Base-by-base conservation (phyloP, 352 stramenopile genomes). In the Globisporangium cederbergense region DNA sequence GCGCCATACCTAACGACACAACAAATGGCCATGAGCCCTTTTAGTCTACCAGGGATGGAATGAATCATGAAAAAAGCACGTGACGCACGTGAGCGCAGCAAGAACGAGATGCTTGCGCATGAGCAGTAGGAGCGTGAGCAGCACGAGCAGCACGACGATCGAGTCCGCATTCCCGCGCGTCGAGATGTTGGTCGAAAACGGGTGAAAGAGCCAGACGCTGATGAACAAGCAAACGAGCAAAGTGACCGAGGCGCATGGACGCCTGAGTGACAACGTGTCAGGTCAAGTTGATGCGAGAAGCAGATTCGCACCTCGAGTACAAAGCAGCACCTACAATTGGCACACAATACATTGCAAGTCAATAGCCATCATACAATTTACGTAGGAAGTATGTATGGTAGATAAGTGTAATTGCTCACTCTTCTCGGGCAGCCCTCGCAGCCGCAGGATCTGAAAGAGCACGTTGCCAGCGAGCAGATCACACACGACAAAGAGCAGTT, bases 161-260 rank as follows among this genome's bases (percentile, higher is more conserved):
- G 91, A 94, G 74, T 99, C 98, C 11, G 96, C 89, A 60, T 97
- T 99, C 50, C 98, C 98, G 42, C 98, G 84, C n/a, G 97, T 99
- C 61, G 96, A 99, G 71, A 99, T 99, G 63, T 99, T 99, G 55
- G 99, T 95, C 18, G 96, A 96, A 59, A 99, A 91, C 18, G 97
- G 97, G 70, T 99, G 98, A 63, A 99, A 99, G 18, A 99, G 73
- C 97, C 97, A 99, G 25, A 98, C 69, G 47, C 81, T 88, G 62
- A 20, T 6, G 14, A 6, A 5, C 32, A 7, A 63, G 1, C 4
- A 10, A 60, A 10, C 30, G 28, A 45, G 16, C 13, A 18, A 11
- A 14, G 6, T 46, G 8, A 9, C 34, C 20, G 7, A 10, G 25
- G 25, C 25, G 25, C 25, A 22, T 11, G 22, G 13, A 7, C 30